A percentile compares a stretch with the other conserved stretches of the same genome.
phyloP scores from a whole-genome alignment of 768 basidiomycete species.

The Terana coerulea region DNA sequence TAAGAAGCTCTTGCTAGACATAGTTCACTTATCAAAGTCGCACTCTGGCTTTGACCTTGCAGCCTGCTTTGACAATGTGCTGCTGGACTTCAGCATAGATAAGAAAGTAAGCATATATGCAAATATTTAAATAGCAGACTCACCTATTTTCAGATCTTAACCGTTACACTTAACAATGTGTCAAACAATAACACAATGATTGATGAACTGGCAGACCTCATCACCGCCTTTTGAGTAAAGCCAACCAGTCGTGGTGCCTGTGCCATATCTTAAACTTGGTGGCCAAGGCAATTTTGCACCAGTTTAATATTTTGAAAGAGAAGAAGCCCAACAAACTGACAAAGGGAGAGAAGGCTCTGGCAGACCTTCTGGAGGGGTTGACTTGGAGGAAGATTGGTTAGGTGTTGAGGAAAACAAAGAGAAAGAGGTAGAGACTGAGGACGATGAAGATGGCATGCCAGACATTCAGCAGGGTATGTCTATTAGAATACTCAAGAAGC shows the following conservation, averaged over 20 bases:
- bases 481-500: too few relatives aligned
- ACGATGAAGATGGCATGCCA: background rate
- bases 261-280: conserved; percentile 37
- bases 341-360: too few relatives aligned
- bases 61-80: too few relatives aligned
- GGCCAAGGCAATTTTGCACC: conserved; percentile 22
- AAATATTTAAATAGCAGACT: background rate
- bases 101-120: background rate
- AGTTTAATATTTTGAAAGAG: too few relatives aligned
- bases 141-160: conserved; percentile 1
- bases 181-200: conserved; percentile 34
- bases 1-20: too few relatives aligned
- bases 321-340: too few relatives aligned
- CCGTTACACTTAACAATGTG: conserved; percentile 34
- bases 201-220: background rate
- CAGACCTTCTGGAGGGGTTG: background rate
- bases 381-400: background rate
- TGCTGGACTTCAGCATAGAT: too few relatives aligned
- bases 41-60: too few relatives aligned
- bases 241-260: conserved; percentile 33
- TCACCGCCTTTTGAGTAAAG: too few relatives aligned
- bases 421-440: background rate
- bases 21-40: too few relatives aligned
- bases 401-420: background rate
- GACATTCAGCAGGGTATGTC: background rate